Evolutionary conservation across 495 filamentous ascomycete species (phyloP), one percentile per base, ranked within the genome.

Genomic region (Aspergillus conjunctus): DNA sequence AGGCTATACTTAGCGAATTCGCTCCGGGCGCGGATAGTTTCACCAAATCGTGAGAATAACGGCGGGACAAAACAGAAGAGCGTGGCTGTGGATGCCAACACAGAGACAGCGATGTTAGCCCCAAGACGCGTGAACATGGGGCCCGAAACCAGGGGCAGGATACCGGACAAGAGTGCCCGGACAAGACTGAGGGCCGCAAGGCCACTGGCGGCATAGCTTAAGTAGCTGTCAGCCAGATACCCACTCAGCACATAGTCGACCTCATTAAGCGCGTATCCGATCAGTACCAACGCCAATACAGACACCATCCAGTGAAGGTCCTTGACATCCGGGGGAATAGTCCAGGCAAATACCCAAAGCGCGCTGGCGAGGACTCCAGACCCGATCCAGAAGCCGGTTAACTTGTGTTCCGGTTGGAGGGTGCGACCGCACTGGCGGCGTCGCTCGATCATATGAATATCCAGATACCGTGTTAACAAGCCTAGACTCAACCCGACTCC

Each of bases 201-300:
- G 1, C 80, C 83, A 51, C 79, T 83, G 3, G 81, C 79, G 0
- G 80, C 79, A 58, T 82, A 83, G 39, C 75, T 77, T 12, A 81
- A 69, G 60, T 85, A 86, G 50, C 78, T 72, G 64, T 85, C 82
- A 15, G 81, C 77, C 14, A 86, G 73, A 62, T 86, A 86, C 2
- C 80, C 81, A 22, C 76, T 73, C 0, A 85, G 70, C 32, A 78
- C 74, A 12, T 74, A 79, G 37, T 79, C 80, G 48, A 84, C 69
- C 59, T 85, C 83, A 18, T 81, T 82, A n/a, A 79, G 65, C 0
- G 78, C 77, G 59, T 79, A 85, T 1, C 83, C 82, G n/a, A 82
- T 69, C 1, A 78, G 60, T 4, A 81, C 67, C 12, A 84, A 68
- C 0, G 77, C 71, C 0, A 79, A 32, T 4, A 79, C 74, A 4